Evolutionary conservation across 2,329 filamentous ascomycete genomes (phyloP), one percentile per base, ranked within the genome.

Genomic region (Exophiala calicioides): DNA sequence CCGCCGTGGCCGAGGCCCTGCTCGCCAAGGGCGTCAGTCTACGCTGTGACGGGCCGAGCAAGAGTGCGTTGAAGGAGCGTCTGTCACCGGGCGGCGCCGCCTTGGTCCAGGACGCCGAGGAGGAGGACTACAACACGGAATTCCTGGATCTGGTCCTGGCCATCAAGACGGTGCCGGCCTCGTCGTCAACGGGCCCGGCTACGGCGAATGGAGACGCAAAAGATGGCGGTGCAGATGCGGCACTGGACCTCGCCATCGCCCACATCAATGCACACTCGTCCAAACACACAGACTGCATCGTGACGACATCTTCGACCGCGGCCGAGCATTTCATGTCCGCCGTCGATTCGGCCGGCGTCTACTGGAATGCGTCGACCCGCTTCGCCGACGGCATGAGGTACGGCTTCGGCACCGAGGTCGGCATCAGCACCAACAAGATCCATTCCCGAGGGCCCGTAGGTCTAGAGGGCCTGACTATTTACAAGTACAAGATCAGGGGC

Each of bases 381-480:
- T 91, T 98, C 71, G 90, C 90, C 4, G 93, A 98, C 66, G 93
- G 93, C 5, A 96, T 95, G 86, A 80, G 93, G 31, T 97, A 94
- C 66, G 93, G 93, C 5, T 98, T 98, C 69, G 93, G 93, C 36
- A 97, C 93, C 0, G 93, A 98, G 71, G 93, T 98, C 18, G 93
- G 93, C 44, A 97, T 98, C 69, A 94, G 88, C 72, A 98, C 93
- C 38, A 98, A 96, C 75, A 98, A 97, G 75, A 95, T 98, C 55
- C 93, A 98, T 66, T 87, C 88, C 1, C 77, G 93, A 39, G 93
- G 93, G 0, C 93, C 93, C 0, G 93, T 98, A 4, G 93, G 93
- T 1, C 73, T 98, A 41, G 93, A 97, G 63, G 93, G 93, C 1
- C 70, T 98, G 66, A 95, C 89, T 65, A 97, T 97, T 53, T 96